These are phyloP conservation scores for Catharanthus roseus DNA, from an alignment of 257 asterid genomes.

Conservation along the genomic window DNA sequence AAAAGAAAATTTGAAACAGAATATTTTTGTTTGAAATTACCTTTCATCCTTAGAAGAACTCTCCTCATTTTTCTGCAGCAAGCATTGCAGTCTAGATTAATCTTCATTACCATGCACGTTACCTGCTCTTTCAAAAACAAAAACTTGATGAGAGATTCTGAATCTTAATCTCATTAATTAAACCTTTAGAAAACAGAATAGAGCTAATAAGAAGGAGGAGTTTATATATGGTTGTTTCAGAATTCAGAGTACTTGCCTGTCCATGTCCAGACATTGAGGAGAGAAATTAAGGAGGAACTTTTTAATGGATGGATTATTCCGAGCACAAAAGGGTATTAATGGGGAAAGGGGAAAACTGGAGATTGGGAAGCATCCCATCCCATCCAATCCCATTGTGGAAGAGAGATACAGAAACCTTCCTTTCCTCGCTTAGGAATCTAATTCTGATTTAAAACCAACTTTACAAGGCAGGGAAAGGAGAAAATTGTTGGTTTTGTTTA, in stretches of 20 bases:
- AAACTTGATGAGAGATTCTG: background rate
- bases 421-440: slow-evolving; percentile 17
- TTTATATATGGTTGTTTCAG: no score
- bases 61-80: slow-evolving; percentile 80
- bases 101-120: slow-evolving; percentile 65
- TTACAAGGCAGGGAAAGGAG: slow-evolving; percentile 14
- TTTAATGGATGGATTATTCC: slow-evolving; percentile 11
- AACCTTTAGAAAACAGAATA: no score
- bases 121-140: slow-evolving; percentile 30
- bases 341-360: background rate
- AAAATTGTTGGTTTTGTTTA: slow-evolving; percentile 4
- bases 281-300: slow-evolving; percentile 8
- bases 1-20: no score
- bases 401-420: slow-evolving; percentile 1
- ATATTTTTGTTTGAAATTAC: no score
- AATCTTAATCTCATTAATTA: no score
- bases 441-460: slow-evolving; percentile 2
- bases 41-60: slow-evolving; percentile 73
- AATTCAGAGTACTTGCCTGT: slow-evolving; percentile 19
- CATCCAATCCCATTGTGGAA: no score
- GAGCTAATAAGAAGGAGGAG: no score
- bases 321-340: slow-evolving; percentile 10
- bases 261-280: slow-evolving; percentile 17
- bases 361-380: no score
- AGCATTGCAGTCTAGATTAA: slow-evolving; percentile 75